Conservation (phyloP, 2,329 filamentous ascomycete species). For the Dothistroma pini region DNA sequence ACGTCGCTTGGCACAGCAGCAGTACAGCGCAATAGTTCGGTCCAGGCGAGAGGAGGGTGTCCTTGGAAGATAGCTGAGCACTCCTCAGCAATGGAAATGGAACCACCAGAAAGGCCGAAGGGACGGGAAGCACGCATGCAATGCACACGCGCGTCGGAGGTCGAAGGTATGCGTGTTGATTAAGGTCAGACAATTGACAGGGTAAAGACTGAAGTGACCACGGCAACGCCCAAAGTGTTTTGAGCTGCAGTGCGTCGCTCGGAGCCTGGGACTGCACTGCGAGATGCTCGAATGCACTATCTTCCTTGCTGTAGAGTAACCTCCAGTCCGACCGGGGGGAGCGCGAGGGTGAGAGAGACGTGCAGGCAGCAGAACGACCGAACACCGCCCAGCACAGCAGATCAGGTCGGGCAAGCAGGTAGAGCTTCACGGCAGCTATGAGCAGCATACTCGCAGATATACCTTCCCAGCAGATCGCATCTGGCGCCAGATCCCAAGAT, state of each 20-base stretch:
- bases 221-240: not conserved
- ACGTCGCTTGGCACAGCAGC: slow-evolving; percentile 6
- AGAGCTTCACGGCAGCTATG: not conserved
- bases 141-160: slow-evolving; percentile 19
- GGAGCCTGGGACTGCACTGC: slow-evolving; percentile 30
- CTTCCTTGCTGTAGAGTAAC: slow-evolving; percentile 36
- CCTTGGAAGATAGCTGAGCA: not conserved
- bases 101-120: slow-evolving; percentile 1
- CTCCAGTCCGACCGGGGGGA: slow-evolving; percentile 18
- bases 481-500: slow-evolving; percentile 18
- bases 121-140: slow-evolving; percentile 19
- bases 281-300: slow-evolving; percentile 11
- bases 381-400: not conserved
- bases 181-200: slow-evolving; percentile 13
- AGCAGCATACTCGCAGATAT: slow-evolving; percentile 15
- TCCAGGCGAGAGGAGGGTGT: not conserved
- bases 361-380: slow-evolving; percentile 10
- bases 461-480: slow-evolving; percentile 20
- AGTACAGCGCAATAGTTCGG: not conserved
- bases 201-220: slow-evolving; percentile 1
- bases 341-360: not conserved
- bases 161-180: slow-evolving; percentile 9
- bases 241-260: slow-evolving; percentile 22
- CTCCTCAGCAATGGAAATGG: not conserved
- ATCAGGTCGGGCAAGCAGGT: not conserved